These are phyloP conservation scores for Pyrus communis DNA, from an alignment of 306 rosid genomes.

Conservation along the genomic window DNA sequence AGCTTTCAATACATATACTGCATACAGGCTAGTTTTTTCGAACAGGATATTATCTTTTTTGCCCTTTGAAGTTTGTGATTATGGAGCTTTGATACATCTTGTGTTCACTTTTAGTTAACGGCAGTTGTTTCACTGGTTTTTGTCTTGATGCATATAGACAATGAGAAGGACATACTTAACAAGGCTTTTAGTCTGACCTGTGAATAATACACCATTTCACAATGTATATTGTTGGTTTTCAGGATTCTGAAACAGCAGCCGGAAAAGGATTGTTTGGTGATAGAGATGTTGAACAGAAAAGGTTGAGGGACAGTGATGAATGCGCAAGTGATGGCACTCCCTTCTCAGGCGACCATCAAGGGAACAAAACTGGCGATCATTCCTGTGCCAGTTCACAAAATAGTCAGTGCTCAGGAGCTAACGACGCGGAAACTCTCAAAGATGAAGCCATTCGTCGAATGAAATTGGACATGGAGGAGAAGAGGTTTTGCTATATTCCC, in stretches of 20 bases:
- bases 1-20: not conserved
- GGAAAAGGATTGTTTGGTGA: slow-evolving; percentile 2
- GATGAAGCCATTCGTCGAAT: slow-evolving; percentile 44
- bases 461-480: slow-evolving; percentile 80
- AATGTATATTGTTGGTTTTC: slow-evolving; percentile 1
- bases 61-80: not conserved
- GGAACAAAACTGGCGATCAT: slow-evolving; percentile 8
- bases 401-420: slow-evolving; percentile 13
- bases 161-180: not conserved
- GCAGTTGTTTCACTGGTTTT: not conserved
- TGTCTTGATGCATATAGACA: not conserved
- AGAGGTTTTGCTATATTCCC: slow-evolving; percentile 62
- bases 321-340: slow-evolving; percentile 12
- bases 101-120: not conserved
- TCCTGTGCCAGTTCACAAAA: slow-evolving; percentile 19
- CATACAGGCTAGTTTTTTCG: not conserved
- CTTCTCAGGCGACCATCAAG: not conserved
- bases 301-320: slow-evolving; percentile 15
- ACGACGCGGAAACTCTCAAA: slow-evolving; percentile 14
- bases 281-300: slow-evolving; percentile 17
- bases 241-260: slow-evolving; percentile 37
- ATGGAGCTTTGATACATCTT: not conserved
- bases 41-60: not conserved
- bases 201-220: slow-evolving; percentile 8
- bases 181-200: not conserved